Base-by-base conservation (phyloP, 176 grass and related monocot species). In the Juncus inflexus region DNA sequence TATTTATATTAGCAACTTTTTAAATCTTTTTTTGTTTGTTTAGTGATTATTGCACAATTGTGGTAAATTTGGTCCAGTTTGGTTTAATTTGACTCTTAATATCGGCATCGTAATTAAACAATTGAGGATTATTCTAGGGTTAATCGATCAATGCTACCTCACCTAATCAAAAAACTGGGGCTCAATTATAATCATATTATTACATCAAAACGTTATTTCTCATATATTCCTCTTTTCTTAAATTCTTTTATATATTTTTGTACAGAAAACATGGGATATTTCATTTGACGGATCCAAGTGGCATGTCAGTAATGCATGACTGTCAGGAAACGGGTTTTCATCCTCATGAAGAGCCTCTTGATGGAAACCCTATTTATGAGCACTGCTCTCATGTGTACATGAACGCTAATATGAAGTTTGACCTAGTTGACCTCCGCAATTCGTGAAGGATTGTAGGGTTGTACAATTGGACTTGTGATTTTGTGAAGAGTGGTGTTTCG, bases 181-280 rank as follows among this genome's bases (percentile, higher is more conserved):
- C 19, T 28, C 19, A 28, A 28, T 28, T 28, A 28, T 28, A 28
- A 28, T 28, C 19, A 28, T 41, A 58, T 47, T n/a, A 50, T n/a
- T 62, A 37, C 19, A 28, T 28, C 19, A 28, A 28, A 28, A 28
- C 19, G 19, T 1, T 28, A 28, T 28, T 28, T 28, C 19, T 28
- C 19, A 28, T 28, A 47, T 6, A 37, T 75, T 63, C 15, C 59
- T 65, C 2, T 3, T 16, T 80, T 53, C 65, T 51, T 9, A 3
- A 11, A 37, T 62, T 12, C 54, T 56, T 16, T 45, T 19, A 57
- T 60, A 14, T 87, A 68, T 79, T 59, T 82, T 74, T 80, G 53
- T 57, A 66, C 75, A 94, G 95, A 80, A 99, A 76, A 66, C 89
- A 99, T 55, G 95, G 95, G 58, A 99, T 99, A 90, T 94, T 99